phyloP scores from a whole-genome alignment of 2,329 filamentous ascomycete species.

The Fusarium ramigenum region DNA sequence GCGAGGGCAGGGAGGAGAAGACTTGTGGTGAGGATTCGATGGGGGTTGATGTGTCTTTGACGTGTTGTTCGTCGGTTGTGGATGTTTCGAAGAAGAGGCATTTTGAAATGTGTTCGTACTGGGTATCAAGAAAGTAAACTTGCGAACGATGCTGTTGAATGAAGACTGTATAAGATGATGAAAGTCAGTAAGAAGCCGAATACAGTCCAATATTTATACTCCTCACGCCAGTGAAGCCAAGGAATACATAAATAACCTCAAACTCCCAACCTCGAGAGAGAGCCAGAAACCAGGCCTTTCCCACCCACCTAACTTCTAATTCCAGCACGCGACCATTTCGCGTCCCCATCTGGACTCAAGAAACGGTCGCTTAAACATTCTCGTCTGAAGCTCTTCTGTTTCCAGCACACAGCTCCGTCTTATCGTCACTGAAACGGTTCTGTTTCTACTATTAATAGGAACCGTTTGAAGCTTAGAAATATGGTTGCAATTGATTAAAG shows the following conservation, averaged over 20 bases:
- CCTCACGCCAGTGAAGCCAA: neutral
- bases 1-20: neutral
- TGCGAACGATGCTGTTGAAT: rapidly evolving
- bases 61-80: neutral
- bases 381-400: neutral
- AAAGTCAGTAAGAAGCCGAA: rapidly evolving
- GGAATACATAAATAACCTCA: neutral
- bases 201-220: rapidly evolving
- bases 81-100: neutral
- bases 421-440: neutral
- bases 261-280: too few species aligned
- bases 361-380: neutral
- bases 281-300: rapidly evolving
- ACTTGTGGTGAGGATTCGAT: neutral
- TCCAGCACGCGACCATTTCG: neutral
- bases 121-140: neutral
- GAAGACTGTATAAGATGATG: neutral
- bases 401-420: neutral
- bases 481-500: neutral
- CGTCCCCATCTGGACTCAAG: neutral
- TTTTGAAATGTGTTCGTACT: neutral
- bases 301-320: neutral
- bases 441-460: conserved; percentile 7
- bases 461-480: neutral
- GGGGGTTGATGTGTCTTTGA: conserved; percentile 2